A percentile compares a stretch with the other conserved stretches of the same genome.
Conservation (phyloP, 2,329 filamentous ascomycete genomes). For the Stemphylium beticola region DNA sequence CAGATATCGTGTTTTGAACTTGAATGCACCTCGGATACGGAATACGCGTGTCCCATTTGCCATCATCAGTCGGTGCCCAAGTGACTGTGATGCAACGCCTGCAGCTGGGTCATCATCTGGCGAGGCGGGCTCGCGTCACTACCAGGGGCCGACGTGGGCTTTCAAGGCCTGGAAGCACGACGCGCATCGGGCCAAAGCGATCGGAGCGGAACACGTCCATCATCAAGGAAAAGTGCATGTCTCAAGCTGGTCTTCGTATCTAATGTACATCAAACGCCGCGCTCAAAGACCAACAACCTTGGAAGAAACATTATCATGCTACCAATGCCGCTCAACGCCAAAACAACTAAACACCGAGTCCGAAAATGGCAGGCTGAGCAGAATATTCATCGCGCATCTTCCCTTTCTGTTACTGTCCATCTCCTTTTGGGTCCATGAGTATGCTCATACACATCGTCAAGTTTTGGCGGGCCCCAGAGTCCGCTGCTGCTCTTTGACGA, state of each 20-base stretch:
- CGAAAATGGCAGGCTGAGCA: background rate
- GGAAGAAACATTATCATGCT: no score
- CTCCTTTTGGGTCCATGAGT: slow-evolving; percentile 50
- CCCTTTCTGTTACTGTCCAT: slow-evolving; percentile 51
- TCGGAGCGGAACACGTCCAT: background rate
- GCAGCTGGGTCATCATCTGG: slow-evolving; percentile 7
- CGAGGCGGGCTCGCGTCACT: slow-evolving; percentile 9
- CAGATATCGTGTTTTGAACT: background rate
- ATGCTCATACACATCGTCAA: slow-evolving; percentile 45
- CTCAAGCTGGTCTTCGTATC: no score
- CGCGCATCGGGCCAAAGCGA: slow-evolving; percentile 1
- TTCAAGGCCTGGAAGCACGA: background rate
- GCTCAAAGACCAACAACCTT: no score
- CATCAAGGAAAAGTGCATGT: no score
- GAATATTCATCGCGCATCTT: slow-evolving; percentile 14
- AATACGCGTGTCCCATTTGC: background rate
- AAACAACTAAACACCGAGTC: no score
- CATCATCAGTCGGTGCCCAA: background rate
- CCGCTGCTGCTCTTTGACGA: slow-evolving; percentile 37
- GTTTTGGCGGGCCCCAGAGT: slow-evolving; percentile 53
- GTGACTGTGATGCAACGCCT: background rate
- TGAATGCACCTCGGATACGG: background rate
- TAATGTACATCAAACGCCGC: no score
- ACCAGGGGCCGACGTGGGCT: background rate
- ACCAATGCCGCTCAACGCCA: no score